Evolutionary conservation across 2,329 filamentous ascomycete species (phyloP).

Genomic region (Colletotrichum spaethianum): DNA sequence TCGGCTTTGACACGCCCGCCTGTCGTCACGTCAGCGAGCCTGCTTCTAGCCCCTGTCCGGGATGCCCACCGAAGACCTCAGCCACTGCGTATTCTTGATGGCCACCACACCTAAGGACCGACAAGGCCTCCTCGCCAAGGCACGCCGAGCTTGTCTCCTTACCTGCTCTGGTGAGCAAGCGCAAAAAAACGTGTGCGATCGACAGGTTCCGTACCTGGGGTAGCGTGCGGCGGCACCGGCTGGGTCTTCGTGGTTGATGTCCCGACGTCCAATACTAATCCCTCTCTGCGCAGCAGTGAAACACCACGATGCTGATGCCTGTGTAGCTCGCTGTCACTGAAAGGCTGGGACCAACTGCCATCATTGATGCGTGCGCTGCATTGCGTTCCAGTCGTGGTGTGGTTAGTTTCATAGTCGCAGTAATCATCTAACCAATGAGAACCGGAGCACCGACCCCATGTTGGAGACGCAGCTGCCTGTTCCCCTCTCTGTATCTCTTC

Average conservation of each 20-base stretch:
- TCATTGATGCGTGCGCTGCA: background rate
- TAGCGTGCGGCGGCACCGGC: constrained; percentile 36
- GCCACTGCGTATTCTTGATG: constrained; percentile 25
- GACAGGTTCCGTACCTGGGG: constrained; percentile 42
- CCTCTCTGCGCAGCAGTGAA: constrained; percentile 12
- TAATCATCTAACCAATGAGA: background rate
- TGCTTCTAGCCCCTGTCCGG: background rate
- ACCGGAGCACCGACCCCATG: background rate
- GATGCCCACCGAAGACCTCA: constrained; percentile 27
- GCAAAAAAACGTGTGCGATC: constrained; percentile 40
- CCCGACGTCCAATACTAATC: constrained; percentile 2
- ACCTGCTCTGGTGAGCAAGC: constrained; percentile 29
- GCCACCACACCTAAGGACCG: constrained; percentile 40
- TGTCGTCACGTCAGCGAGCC: constrained; percentile 17
- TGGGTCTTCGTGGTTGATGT: background rate
- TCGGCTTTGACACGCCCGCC: constrained; percentile 2
- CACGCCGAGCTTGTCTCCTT: constrained; percentile 43
- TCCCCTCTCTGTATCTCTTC: background rate
- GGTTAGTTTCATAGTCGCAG: background rate
- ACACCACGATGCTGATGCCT: constrained; percentile 23
- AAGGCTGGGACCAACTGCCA: constrained; percentile 7
- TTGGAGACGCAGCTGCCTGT: no score
- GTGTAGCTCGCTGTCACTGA: constrained; percentile 33
- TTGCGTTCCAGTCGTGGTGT: background rate
- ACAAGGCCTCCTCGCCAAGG: constrained; percentile 39